Percentiles rank a stretch among this genome's conserved stretches.
Evolutionary conservation across 1,284 basidiomycete species (phyloP).

Genomic region (Cryptococcus sp.): DNA sequence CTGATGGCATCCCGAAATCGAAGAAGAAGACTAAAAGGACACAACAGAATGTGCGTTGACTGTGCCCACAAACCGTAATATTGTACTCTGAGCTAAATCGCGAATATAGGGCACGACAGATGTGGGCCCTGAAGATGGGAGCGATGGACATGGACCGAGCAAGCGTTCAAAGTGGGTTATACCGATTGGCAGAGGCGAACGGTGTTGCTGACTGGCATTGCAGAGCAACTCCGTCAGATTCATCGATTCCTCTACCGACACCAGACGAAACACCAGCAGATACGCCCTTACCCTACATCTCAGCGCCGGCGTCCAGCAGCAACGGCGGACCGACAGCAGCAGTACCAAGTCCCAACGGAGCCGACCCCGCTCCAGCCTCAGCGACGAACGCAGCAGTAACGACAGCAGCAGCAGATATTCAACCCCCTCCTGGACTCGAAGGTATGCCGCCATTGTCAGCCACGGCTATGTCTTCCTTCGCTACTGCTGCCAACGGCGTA

Average conservation of each 20-base stretch:
- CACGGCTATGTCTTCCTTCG: slow-evolving; percentile 40
- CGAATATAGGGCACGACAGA: slow-evolving; percentile 21
- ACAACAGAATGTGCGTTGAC: slow-evolving; percentile 37
- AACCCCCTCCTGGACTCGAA: slow-evolving; percentile 43
- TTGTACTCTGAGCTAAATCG: too few relatives aligned
- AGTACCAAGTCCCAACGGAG: slow-evolving; percentile 24
- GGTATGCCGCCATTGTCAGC: slow-evolving; percentile 39
- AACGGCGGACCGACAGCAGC: background rate
- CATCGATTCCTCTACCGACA: slow-evolving; percentile 1
- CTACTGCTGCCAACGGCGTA: slow-evolving; percentile 48
- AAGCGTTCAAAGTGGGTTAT: slow-evolving; percentile 46
- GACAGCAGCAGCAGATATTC: slow-evolving; percentile 16
- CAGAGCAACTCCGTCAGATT: slow-evolving; percentile 27
- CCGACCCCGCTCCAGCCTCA: slow-evolving; percentile 25
- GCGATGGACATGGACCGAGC: slow-evolving; percentile 42
- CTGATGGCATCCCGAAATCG: slow-evolving; percentile 45
- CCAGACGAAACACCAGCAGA: slow-evolving; percentile 6
- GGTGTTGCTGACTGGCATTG: background rate
- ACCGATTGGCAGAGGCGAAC: background rate
- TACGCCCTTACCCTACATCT: background rate
- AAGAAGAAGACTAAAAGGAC: slow-evolving; percentile 49
- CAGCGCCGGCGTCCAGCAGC: background rate
- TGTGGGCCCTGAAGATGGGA: slow-evolving; percentile 33
- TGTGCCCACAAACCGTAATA: too few relatives aligned
- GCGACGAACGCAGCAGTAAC: slow-evolving; percentile 8